Evolutionary conservation across 768 basidiomycete genomes (phyloP), one percentile per base, ranked within the genome.

Genomic region (Hericium coralloides): DNA sequence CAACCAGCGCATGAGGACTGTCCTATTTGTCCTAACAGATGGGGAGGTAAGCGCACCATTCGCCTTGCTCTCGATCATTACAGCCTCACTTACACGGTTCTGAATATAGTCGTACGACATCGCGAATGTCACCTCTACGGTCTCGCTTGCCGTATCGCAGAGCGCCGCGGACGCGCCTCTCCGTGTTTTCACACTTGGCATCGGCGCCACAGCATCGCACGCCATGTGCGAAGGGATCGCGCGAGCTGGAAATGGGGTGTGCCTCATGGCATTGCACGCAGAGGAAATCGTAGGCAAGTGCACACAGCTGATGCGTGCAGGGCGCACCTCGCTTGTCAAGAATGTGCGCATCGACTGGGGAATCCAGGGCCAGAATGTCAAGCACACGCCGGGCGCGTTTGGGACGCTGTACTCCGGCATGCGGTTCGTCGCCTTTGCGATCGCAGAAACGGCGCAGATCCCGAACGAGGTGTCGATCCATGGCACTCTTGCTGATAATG

Each of bases 1-100:
- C 6, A 64, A 60, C 8, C 50, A 18, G 9, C 58, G 64, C 26
- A 70, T 73, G 1, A 73, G 82, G 1, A 79, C 79, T 0, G 74
- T 70, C 8, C 65, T 83, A 8, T 83, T 85, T 58, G 65, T 85
- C 14, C 68, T 86, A 31, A 86, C 84, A 2, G 84, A 84, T 56
- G 84, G 84, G 17, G 66, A 75, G 52, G 74, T 81, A 25, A 1
- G 70, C 47, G 9, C 4, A 3, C 25, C 25, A 12, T 14, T 12
- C 20, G 20, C 26, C 8, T 15, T 31, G 7, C 2, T 9, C 31
- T 7, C 6, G 0, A 31, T 31, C 31, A 31, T 31, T 31, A 6
- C 31, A 31, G 31, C 7, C 31, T 6, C 31, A 31, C 31, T 31
- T 9, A 31, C 31, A 31, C 10, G 31, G 31, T 31, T 31, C 31